These are phyloP conservation scores for Irpex rosettiformis DNA, from an alignment of 1,284 basidiomycete genomes.

Conservation along the genomic window DNA sequence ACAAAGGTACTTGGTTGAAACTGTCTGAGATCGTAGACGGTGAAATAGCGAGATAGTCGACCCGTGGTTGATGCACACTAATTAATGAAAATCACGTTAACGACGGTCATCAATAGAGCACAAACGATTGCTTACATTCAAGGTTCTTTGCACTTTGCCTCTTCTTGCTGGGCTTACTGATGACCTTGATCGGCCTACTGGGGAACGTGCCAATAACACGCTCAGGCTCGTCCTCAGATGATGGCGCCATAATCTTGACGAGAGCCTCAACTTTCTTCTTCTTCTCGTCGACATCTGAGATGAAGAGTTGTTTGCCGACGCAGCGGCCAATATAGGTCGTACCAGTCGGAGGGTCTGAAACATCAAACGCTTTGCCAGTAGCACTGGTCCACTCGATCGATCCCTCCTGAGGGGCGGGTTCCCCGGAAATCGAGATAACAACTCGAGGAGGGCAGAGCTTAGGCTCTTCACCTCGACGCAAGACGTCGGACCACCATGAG, in stretches of 20 bases:
- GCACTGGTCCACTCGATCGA: slow-evolving; percentile 83
- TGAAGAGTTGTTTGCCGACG: slow-evolving; percentile 88
- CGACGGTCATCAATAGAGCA: slow-evolving; percentile 12
- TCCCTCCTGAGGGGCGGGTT: slow-evolving; percentile 78
- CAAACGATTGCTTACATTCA: slow-evolving; percentile 60
- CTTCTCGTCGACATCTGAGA: slow-evolving; percentile 87
- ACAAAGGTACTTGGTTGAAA: slow-evolving; percentile 94
- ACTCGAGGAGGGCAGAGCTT: slow-evolving; percentile 79
- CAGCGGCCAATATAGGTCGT: slow-evolving; percentile 84
- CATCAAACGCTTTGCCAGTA: slow-evolving; percentile 79
- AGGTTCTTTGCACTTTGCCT: slow-evolving; percentile 90
- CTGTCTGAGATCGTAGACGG: slow-evolving; percentile 87
- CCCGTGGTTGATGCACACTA: slow-evolving; percentile 94
- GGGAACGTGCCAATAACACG: slow-evolving; percentile 84
- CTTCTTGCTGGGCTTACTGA: slow-evolving; percentile 96
- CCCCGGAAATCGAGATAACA: slow-evolving; percentile 89
- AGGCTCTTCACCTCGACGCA: slow-evolving; percentile 69
- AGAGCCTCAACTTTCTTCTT: slow-evolving; percentile 90
- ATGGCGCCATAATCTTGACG: slow-evolving; percentile 85
- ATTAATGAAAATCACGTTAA: slow-evolving; percentile 6
- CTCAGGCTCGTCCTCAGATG: slow-evolving; percentile 73
- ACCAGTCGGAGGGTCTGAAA: slow-evolving; percentile 73
- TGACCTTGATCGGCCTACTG: slow-evolving; percentile 93
- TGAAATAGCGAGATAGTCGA: slow-evolving; percentile 95
- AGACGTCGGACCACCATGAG: slow-evolving; percentile 87